phyloP scores from a whole-genome alignment of 1,284 basidiomycete species.

The Cerioporus squamosus region DNA sequence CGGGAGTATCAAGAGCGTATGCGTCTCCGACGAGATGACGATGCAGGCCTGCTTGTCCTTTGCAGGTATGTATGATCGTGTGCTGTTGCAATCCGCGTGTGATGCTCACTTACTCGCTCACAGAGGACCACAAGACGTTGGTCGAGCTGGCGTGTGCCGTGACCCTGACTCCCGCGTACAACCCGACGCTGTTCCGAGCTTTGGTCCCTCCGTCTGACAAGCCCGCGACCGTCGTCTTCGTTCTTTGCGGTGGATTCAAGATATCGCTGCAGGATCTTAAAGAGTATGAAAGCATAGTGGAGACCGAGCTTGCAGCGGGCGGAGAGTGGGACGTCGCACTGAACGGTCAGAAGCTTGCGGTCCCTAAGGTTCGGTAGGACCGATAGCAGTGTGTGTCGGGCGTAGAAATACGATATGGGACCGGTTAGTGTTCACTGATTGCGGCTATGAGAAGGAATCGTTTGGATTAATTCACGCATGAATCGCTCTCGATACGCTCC shows the following conservation, averaged over 20 bases:
- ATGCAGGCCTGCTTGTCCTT: slow-evolving; percentile 63
- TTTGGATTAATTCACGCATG: no score
- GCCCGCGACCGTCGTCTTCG: slow-evolving; percentile 56
- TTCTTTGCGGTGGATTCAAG: slow-evolving; percentile 78
- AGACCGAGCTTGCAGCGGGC: slow-evolving; percentile 34
- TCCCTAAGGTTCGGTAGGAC: slow-evolving; percentile 27
- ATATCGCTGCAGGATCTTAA: slow-evolving; percentile 55
- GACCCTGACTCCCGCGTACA: slow-evolving; percentile 68
- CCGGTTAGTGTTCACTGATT: no score
- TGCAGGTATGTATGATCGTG: slow-evolving; percentile 47
- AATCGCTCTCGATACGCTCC: no score
- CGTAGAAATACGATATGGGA: slow-evolving; percentile 16
- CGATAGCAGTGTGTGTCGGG: slow-evolving; percentile 11
- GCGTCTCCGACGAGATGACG: slow-evolving; percentile 66
- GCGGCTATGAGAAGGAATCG: background rate
- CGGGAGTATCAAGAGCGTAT: slow-evolving; percentile 59
- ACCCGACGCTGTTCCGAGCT: slow-evolving; percentile 53
- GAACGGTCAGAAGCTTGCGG: slow-evolving; percentile 37
- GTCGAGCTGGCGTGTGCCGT: slow-evolving; percentile 75
- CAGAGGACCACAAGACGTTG: slow-evolving; percentile 76
- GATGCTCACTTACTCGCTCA: background rate
- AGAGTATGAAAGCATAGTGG: slow-evolving; percentile 48
- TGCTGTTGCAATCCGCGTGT: background rate
- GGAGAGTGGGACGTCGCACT: slow-evolving; percentile 43
- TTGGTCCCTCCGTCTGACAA: slow-evolving; percentile 43